Evolutionary conservation across 73 alveolate genomes (phyloP).

Genomic region (Symbiodinium pilosum): DNA sequence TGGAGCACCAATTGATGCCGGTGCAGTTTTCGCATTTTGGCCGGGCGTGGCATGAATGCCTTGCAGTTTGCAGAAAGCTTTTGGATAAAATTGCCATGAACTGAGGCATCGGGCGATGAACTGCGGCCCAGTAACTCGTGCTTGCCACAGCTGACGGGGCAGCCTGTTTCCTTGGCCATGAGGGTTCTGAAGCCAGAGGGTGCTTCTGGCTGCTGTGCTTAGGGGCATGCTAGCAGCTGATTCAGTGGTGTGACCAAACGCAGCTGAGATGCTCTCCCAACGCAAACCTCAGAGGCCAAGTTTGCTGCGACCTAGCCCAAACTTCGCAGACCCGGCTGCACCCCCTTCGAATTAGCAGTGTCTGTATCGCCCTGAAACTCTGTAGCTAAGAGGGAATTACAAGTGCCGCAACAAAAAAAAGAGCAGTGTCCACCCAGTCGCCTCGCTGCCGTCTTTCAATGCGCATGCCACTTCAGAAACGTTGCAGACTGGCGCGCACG

Average conservation of each 20-base stretch:
- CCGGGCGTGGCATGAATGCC: slow-evolving; percentile 39
- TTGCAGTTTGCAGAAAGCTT: neutral
- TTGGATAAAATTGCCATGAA: no score
- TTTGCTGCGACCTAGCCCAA: neutral
- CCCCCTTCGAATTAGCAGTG: no score
- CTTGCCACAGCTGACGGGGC: slow-evolving; percentile 48
- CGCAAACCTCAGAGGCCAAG: neutral
- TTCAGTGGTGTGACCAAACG: no score
- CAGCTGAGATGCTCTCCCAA: neutral
- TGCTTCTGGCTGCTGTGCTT: no score
- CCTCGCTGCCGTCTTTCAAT: neutral
- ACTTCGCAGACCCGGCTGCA: no score
- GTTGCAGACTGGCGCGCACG: neutral
- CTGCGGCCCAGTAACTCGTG: neutral
- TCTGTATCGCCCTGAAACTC: no score
- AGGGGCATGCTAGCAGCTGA: no score
- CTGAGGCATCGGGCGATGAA: neutral
- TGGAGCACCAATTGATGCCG: slow-evolving; percentile 87
- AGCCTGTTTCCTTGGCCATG: slow-evolving; percentile 33
- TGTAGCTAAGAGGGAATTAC: no score
- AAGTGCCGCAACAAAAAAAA: no score
- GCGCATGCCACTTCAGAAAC: slow-evolving; percentile 2
- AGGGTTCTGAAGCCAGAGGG: no score
- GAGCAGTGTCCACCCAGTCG: neutral
- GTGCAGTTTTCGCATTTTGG: slow-evolving; percentile 80